Conservation (phyloP, 495 filamentous ascomycete genomes). For the Penicillium turbatum region DNA sequence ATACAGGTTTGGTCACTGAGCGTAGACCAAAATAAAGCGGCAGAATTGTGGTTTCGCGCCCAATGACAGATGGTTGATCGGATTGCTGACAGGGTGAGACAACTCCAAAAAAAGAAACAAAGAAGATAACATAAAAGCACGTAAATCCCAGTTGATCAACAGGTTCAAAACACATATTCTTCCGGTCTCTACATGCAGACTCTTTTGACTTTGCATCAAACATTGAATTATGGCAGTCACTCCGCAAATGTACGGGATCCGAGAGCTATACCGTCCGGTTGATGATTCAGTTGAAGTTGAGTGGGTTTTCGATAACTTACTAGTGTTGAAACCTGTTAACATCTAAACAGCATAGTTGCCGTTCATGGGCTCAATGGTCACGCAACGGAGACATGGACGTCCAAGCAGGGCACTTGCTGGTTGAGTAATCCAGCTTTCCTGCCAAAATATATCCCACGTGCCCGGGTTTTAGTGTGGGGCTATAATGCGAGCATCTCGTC, state of each 20-base stretch:
- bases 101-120: too few species aligned
- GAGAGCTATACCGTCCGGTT: background rate
- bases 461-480: conserved; percentile 26
- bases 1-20: background rate
- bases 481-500: conserved; percentile 28
- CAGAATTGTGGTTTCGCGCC: too few species aligned
- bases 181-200: too few species aligned
- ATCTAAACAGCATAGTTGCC: conserved; percentile 32
- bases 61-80: too few species aligned
- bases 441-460: conserved; percentile 22
- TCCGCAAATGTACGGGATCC: conserved; percentile 8
- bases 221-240: background rate
- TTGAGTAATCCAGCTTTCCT: conserved; percentile 22
- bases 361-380: conserved; percentile 43
- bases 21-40: background rate
- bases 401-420: conserved; percentile 23
- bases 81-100: too few species aligned
- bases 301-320: background rate
- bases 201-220: too few species aligned
- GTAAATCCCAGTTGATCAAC: too few species aligned
- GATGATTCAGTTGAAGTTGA: conserved; percentile 3
- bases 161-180: too few species aligned
- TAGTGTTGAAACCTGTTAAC: background rate
- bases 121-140: too few species aligned
- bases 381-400: conserved; percentile 27